Evolutionary conservation across 2,329 filamentous ascomycete species (phyloP).

Genomic region (Penicillium sp.): DNA sequence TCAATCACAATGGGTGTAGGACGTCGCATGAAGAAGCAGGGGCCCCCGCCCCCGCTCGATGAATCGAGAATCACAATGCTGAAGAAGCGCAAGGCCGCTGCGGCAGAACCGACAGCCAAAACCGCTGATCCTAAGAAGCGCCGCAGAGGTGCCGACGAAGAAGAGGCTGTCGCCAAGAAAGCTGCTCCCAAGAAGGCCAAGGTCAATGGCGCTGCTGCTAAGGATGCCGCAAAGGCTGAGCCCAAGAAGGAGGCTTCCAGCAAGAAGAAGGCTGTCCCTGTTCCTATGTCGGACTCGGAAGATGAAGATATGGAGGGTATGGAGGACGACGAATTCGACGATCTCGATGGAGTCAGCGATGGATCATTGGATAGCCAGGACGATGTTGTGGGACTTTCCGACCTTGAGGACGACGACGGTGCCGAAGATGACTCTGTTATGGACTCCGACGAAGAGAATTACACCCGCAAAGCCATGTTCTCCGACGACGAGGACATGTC

Average conservation of each 20-base stretch:
- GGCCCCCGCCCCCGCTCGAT: conserved; percentile 76
- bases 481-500: conserved; percentile 92
- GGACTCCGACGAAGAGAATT: conserved; percentile 69
- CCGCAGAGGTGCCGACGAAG: conserved; percentile 49
- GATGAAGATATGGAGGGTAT: conserved; percentile 40
- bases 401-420: conserved; percentile 60
- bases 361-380: conserved; percentile 52
- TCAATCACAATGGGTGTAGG: conserved; percentile 74
- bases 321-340: conserved; percentile 50
- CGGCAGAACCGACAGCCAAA: conserved; percentile 54
- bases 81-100: conserved; percentile 82
- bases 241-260: conserved; percentile 27
- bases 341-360: conserved; percentile 42
- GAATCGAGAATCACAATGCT: conserved; percentile 60
- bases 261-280: conserved; percentile 24
- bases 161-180: conserved; percentile 42
- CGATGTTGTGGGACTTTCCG: conserved; percentile 43
- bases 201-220: conserved; percentile 30
- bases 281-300: conserved; percentile 31
- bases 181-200: conserved; percentile 42
- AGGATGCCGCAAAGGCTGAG: conserved; percentile 27
- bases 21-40: conserved; percentile 95
- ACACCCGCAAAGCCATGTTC: conserved; percentile 70
- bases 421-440: conserved; percentile 60
- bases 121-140: conserved; percentile 66